phyloP scores from a whole-genome alignment of 2,329 filamentous ascomycete species.

The Celoporthe dispersa region DNA sequence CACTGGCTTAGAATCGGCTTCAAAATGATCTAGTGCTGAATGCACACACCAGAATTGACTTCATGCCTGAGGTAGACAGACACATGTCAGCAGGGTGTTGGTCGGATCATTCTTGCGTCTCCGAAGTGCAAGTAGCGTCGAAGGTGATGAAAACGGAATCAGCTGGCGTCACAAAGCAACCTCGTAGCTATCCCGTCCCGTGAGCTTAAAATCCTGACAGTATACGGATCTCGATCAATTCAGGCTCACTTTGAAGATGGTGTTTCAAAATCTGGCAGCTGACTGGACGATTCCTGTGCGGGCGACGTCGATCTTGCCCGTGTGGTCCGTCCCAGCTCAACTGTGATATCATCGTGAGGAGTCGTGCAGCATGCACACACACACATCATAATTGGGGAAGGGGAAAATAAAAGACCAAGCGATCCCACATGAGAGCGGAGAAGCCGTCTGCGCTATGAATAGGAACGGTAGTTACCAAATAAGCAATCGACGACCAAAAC shows the following conservation, averaged over 20 bases:
- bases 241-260: neutral
- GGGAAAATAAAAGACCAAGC: neutral
- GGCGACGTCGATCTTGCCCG: conserved; percentile 6
- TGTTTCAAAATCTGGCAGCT: neutral
- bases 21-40: neutral
- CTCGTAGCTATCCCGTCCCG: neutral
- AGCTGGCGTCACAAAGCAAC: neutral
- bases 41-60: neutral
- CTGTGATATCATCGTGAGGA: conserved; percentile 7
- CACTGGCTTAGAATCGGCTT: no score
- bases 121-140: neutral
- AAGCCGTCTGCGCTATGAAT: neutral
- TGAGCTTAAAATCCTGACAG: neutral
- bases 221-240: conserved; percentile 1
- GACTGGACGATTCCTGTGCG: neutral
- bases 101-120: neutral
- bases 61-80: neutral
- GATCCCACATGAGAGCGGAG: neutral
- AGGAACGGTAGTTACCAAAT: neutral
- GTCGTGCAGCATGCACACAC: neutral
- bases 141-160: neutral
- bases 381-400: neutral
- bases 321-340: neutral
- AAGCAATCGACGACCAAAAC: neutral
- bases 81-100: neutral